Evolutionary conservation across 352 stramenopile species (phyloP), one percentile per base, ranked within the genome.

Genomic region (Phytopythium litorale): DNA sequence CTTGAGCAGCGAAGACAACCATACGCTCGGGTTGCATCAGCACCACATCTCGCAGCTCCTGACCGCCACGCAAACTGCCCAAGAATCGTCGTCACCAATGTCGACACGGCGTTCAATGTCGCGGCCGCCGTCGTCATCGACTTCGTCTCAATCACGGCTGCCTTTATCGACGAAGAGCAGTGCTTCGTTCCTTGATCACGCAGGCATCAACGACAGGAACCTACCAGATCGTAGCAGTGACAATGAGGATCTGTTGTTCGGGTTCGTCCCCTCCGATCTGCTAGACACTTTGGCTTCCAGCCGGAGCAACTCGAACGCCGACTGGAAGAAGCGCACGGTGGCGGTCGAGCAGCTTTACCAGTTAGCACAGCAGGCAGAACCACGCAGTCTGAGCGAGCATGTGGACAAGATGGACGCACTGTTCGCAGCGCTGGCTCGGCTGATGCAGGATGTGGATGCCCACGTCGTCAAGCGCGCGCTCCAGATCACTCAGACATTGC

Each of bases 391-490:
- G 18, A 54, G 62, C 8, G 30, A 54, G 30, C 53, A 45, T 19
- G 58, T 72, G 35, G 33, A 68, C 35, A 61, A 72, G 6, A 19
- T 84, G 16, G 72, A 77, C 1, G 59, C 61, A 25, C 62, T 91
- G 1, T 71, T 88, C 16, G 70, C 84, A 11, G 70, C 88, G 30
- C 38, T 87, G 0, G 30, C 75, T 3, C 72, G 72, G 18, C 65
- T 92, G 42, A 66, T 86, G n/a, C 78, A 88, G 62, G 81, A 91
- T 55, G 73, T 83, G 8, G 80, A 92, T 40, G 66, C 79, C 7
- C 79, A 88, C 57, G 55, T 92, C 12, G 79, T 90, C 13, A 90
- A 92, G 53, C 71, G 81, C 54, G 69, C 80, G 18, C 58, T 90
- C 18, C 79, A 92, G 56, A 87, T 89, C 23, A 76, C 61, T 1